Evolutionary conservation across 2,329 filamentous ascomycete genomes (phyloP), one percentile per base, ranked within the genome.

Genomic region (Zalaria sp.): DNA sequence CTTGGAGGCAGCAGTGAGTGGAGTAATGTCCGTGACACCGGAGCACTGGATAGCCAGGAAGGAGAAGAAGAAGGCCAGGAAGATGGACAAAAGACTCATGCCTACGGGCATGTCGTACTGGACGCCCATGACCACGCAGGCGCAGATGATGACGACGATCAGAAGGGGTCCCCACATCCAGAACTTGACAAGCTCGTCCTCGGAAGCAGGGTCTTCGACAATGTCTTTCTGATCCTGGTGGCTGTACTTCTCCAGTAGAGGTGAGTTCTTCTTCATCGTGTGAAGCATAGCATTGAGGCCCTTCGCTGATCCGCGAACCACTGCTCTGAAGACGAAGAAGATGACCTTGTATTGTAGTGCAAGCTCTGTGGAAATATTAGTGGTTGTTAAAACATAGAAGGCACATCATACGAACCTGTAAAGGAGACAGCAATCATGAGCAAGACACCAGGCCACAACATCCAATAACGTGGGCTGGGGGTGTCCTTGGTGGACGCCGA

Each of bases 1-100:
- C 60, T 82, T 83, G 49, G 77, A 71, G 0, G 75, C 75, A 3
- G 79, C 76, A 3, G 78, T 81, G 2, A 82, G 63, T 0, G 79
- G 79, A 0, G 77, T 77, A 49, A 72, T 72, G 49, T 79, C 74
- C 10, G 43, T 44, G 9, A 45, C 71, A 44, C 68, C 75, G 27
- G 70, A 68, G 53, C 73, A 75, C 54, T 78, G 73, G 47, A 77
- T 73, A 37, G 72, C 73, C 25, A 79, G 61, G 62, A 77, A 74
- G 36, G 72, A 71, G 59, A 78, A 78, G 51, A 78, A 62, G 62
- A 78, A 73, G 42, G 71, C 70, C 34, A 79, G 62, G 46, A 77
- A 53, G 46, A 72, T 62, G 31, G 72, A 71, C 7, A 78, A 60
- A 36, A 78, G 61, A 5, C 70, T 71, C 57, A 75, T 64, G 41